Conservation (phyloP, 371 early-diverging fungal genomes). For the Rhizopus sp. region DNA sequence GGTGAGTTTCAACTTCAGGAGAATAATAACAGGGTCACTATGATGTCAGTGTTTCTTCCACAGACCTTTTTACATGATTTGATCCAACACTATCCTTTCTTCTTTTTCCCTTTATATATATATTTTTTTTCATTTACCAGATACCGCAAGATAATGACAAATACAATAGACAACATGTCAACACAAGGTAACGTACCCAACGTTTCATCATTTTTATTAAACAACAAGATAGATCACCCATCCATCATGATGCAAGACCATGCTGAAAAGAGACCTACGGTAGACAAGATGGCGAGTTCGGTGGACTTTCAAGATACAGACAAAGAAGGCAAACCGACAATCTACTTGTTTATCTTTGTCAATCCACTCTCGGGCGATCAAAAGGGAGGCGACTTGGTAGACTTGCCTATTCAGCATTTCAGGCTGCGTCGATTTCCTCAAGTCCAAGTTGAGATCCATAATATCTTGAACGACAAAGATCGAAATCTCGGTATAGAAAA, state of each 20-base stretch:
- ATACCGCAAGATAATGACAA: too few species aligned
- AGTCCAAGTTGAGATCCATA: constrained; percentile 64
- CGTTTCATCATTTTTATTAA: background rate
- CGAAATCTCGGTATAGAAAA: constrained; percentile 41
- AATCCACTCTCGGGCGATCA: constrained; percentile 64
- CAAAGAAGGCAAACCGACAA: constrained; percentile 41
- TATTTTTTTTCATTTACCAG: background rate
- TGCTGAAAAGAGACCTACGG: background rate
- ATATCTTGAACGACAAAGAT: constrained; percentile 54
- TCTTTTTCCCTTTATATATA: background rate
- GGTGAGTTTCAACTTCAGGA: too few species aligned
- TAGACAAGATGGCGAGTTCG: constrained; percentile 8
- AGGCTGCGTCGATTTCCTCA: constrained; percentile 56
- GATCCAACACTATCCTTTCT: background rate
- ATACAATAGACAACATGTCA: too few species aligned
- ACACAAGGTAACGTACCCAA: background rate
- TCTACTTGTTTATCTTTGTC: constrained; percentile 65
- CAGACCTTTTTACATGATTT: background rate
- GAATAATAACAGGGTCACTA: constrained; percentile 1
- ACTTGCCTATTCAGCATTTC: constrained; percentile 57
- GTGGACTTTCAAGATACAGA: constrained; percentile 14
- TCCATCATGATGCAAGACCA: background rate
- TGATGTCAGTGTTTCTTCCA: constrained; percentile 8
- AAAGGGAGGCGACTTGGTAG: constrained; percentile 52
- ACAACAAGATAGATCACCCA: background rate